Percentiles rank a stretch among this genome's conserved stretches.
Conservation (phyloP, 345 rosid genomes). For the Heritiera littoralis region DNA sequence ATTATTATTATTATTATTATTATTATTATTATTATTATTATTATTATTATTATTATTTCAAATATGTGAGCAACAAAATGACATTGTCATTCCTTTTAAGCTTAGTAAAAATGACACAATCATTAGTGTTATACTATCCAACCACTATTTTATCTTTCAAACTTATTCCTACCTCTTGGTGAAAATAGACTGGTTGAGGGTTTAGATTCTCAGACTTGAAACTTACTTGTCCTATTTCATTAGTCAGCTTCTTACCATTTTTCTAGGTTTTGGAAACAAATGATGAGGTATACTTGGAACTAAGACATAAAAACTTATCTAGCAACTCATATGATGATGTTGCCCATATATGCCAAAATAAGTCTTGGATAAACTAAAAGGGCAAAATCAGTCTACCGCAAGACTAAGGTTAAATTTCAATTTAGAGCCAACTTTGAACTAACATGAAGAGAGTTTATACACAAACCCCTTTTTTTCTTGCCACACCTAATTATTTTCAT, state of each 20-base stretch:
- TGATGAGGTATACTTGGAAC: slow-evolving; percentile 68
- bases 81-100: background rate
- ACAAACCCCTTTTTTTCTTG: too few species aligned
- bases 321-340: slow-evolving; percentile 65
- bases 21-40: too few species aligned
- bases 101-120: background rate
- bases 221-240: background rate
- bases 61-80: background rate
- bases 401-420: slow-evolving; percentile 4
- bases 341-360: slow-evolving; percentile 98
- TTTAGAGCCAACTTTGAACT: background rate
- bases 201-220: background rate
- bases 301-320: slow-evolving; percentile 79
- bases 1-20: too few species aligned
- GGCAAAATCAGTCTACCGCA: too few species aligned
- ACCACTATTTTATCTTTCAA: background rate
- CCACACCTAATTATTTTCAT: too few species aligned
- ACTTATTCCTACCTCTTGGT: background rate
- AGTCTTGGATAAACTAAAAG: too few species aligned
- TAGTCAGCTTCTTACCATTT: background rate
- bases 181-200: background rate
- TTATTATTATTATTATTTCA: too few species aligned
- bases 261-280: background rate
- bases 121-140: background rate
- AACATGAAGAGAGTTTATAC: too few species aligned